phyloP scores from a whole-genome alignment of 306 rosid genomes.

The Vigna unguiculata region DNA sequence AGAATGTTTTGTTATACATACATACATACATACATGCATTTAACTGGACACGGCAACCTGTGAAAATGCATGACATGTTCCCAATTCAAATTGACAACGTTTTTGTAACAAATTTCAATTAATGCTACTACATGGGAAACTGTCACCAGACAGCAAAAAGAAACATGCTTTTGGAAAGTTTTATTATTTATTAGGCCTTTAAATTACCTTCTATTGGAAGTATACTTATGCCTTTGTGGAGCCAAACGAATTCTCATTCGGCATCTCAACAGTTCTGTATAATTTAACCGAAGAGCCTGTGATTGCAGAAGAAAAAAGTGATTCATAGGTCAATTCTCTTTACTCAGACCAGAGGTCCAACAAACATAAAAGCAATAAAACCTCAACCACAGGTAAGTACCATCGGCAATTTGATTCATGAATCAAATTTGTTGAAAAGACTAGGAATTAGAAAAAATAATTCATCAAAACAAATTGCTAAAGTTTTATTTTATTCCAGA shows the following conservation, averaged over 20 bases:
- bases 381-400: neutral
- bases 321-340: constrained; percentile 6
- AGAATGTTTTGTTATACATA: no score
- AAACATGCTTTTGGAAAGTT: neutral
- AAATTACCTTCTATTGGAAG: constrained; percentile 48
- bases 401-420: neutral
- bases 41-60: no score
- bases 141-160: neutral
- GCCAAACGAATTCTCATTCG: constrained; percentile 36
- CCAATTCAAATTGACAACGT: neutral
- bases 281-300: constrained; percentile 49
- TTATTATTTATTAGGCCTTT: neutral
- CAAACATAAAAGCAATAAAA: neutral
- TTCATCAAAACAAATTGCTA: neutral
- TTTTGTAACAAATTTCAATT: neutral
- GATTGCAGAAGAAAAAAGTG: constrained; percentile 24
- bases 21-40: no score
- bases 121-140: neutral
- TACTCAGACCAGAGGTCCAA: neutral
- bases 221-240: constrained; percentile 29
- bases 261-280: constrained; percentile 38
- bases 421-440: neutral
- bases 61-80: neutral
- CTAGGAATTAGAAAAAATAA: neutral
- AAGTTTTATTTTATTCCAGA: neutral